phyloP scores from a whole-genome alignment of 2,329 filamentous ascomycete species.

The Xylariaceae sp. region DNA sequence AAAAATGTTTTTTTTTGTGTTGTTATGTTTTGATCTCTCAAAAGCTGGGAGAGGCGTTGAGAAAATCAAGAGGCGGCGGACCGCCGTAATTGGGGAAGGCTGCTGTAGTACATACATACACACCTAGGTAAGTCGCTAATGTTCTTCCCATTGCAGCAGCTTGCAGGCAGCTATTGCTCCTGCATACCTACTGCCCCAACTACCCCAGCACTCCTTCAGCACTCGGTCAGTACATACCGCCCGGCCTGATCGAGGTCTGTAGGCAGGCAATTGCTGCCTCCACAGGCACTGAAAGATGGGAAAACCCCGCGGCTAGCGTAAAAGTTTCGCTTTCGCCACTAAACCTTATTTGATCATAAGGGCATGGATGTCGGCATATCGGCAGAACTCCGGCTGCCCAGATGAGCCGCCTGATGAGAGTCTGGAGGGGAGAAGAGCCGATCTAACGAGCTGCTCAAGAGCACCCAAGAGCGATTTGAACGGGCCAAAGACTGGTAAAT shows the following conservation, averaged over 20 bases:
- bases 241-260: neutral
- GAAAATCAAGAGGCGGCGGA: conserved; percentile 36
- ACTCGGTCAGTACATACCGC: neutral
- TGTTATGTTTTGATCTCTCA: conserved; percentile 32
- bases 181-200: too few species aligned
- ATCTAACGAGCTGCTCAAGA: conserved; percentile 16
- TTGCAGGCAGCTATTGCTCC: too few species aligned
- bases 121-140: neutral
- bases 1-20: conserved; percentile 34
- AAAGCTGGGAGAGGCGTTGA: conserved; percentile 23
- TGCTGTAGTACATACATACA: conserved; percentile 2
- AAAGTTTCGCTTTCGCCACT: conserved; percentile 8
- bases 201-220: too few species aligned
- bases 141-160: neutral
- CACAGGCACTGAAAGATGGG: neutral
- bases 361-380: too few species aligned
- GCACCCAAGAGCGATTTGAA: conserved; percentile 5
- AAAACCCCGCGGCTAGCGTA: conserved; percentile 13
- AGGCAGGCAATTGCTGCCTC: neutral
- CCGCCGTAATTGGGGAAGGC: conserved; percentile 17
- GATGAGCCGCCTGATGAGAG: conserved; percentile 8
- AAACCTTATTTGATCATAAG: conserved; percentile 16
- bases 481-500: conserved; percentile 1
- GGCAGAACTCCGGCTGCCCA: conserved; percentile 29
- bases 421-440: conserved; percentile 25